Conservation (phyloP, 371 early-diverging fungal genomes). For the Mucor irregularis region DNA sequence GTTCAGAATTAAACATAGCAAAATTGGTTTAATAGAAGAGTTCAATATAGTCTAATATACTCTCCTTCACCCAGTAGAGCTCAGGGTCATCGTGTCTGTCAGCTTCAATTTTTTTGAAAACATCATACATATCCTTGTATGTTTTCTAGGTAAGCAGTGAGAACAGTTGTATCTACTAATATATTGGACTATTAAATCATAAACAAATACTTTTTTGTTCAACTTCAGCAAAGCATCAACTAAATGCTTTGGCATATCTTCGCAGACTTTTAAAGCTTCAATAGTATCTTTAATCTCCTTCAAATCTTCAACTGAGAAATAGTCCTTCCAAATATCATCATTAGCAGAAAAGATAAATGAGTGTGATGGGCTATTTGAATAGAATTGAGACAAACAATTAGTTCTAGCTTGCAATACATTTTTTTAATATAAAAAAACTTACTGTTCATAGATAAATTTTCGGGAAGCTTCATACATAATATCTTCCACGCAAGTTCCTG, state of each 20-base stretch:
- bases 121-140: conserved; percentile 8
- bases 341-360: conserved; percentile 2
- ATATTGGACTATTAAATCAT: neutral
- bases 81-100: neutral
- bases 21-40: conserved; percentile 2
- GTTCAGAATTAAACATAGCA: neutral
- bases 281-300: no score
- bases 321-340: conserved; percentile 2
- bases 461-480: conserved; percentile 1
- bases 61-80: conserved; percentile 3
- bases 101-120: conserved; percentile 2
- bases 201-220: conserved; percentile 11
- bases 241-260: conserved; percentile 1
- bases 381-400: no score
- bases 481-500: neutral
- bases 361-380: conserved; percentile 5
- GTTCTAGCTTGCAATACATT: no score
- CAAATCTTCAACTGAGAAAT: conserved; percentile 3
- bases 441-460: conserved; percentile 1
- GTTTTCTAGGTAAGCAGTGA: neutral
- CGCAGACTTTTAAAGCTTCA: neutral
- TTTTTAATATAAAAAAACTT: conserved; percentile 2
- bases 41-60: conserved; percentile 3
- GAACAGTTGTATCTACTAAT: neutral
- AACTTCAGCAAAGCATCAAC: neutral